Evolutionary conservation across 148 eudicot genomes (phyloP).

Genomic region (Vaccinium vitisidaea): DNA sequence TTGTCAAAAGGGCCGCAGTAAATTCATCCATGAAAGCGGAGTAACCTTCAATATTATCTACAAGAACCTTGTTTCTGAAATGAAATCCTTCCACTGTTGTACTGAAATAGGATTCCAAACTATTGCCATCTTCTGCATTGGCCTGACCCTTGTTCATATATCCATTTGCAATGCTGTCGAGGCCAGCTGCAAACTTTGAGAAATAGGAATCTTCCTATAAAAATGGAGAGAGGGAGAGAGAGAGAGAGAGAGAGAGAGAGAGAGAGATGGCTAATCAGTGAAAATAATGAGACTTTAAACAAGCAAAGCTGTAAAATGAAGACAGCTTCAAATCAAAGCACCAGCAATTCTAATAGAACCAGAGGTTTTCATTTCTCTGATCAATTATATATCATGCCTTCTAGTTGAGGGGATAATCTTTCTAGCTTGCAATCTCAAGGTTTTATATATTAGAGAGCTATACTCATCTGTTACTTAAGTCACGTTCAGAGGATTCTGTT

Average conservation of each 20-base stretch:
- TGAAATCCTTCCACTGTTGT: conserved; percentile 51
- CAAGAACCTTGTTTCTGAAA: conserved; percentile 36
- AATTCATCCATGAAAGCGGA: conserved; percentile 58
- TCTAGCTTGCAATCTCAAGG: neutral
- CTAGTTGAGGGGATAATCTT: neutral
- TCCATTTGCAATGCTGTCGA: conserved; percentile 33
- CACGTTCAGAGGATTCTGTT: neutral
- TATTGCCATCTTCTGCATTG: conserved; percentile 42
- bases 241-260: neutral
- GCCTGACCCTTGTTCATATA: conserved; percentile 32
- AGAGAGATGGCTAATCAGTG: conserved; percentile 16
- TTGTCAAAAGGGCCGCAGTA: conserved; percentile 53
- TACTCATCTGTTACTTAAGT: neutral
- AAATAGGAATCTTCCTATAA: conserved; percentile 52
- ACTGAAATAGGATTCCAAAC: conserved; percentile 42
- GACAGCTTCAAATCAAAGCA: neutral
- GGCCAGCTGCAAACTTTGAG: conserved; percentile 35
- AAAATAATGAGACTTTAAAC: neutral
- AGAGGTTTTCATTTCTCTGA: no score
- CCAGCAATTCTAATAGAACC: no score
- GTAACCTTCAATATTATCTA: conserved; percentile 45
- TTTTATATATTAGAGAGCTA: neutral
- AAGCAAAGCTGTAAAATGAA: neutral
- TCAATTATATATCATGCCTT: neutral
- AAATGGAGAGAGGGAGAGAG: conserved; percentile 18